Base-by-base conservation (phyloP, 2,329 filamentous ascomycete species). In the Talaromyces sp. region DNA sequence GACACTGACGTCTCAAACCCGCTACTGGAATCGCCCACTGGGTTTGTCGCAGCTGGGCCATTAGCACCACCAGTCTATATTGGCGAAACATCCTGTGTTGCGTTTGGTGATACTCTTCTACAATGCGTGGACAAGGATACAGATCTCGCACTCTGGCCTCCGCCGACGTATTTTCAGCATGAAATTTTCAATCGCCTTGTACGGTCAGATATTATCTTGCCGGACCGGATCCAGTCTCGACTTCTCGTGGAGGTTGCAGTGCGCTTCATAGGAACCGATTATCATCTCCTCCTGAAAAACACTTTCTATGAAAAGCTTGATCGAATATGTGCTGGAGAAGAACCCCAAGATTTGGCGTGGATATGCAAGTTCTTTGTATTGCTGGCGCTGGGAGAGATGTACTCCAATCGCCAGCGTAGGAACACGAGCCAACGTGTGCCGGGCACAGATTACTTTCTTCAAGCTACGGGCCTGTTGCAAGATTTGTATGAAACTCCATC, bases 371-470 rank as follows among this genome's bases (percentile, higher is more conserved):
- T 78, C 13, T 78, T 75, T 19, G 70, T 72, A 0, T 68, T 79
- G 5, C 75, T 79, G 68, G 73, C 74, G 0, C 61, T 79, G 8
- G 77, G 77, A 0, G 77, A 79, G 43, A 74, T 78, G 11, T 79
- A 79, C 58, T 77, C 76, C 1, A 75, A 73, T 38, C 68, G 74
- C 5, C 70, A 74, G 4, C 11, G 66, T 62, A 63, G 71, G 69
- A 65, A 34, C 5, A 51, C 38, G 22, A 59, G 59, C 45, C 61
- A 66, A 34, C 34, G 51, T 19, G 74, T 79, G 0, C 77, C 77
- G 0, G 77, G 77, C 0, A 74, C 74, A n/a, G 72, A 74, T 1
- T 78, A 77, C 29, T 79, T 76, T 61, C 67, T 76, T 1, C 68
- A 69, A 7, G 70, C 77, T 1, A 72, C 77, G 5, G 69, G 69